Conservation (phyloP, 2,329 filamentous ascomycete species). For the Rhinocladiella mackenziei region DNA sequence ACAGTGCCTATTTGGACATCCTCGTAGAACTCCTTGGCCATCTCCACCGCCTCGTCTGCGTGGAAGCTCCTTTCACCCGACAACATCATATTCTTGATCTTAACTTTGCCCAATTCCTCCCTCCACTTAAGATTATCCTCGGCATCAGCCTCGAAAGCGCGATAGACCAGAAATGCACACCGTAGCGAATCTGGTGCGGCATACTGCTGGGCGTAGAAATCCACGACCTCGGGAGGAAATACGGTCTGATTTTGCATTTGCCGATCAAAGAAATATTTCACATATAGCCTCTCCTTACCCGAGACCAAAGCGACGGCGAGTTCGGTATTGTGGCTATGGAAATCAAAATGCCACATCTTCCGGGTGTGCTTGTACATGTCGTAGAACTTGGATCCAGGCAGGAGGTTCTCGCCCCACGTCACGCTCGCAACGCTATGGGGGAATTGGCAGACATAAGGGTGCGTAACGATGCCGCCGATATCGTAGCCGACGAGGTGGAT, state of each 20-base stretch:
- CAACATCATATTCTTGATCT: constrained; percentile 33
- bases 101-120: constrained; percentile 33
- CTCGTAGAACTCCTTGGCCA: constrained; percentile 36
- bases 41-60: constrained; percentile 14
- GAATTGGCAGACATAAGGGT: constrained; percentile 38
- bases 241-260: constrained; percentile 37
- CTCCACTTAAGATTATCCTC: constrained; percentile 33
- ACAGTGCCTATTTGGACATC: constrained; percentile 30
- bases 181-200: constrained; percentile 36
- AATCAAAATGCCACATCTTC: constrained; percentile 44
- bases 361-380: constrained; percentile 33
- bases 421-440: constrained; percentile 35
- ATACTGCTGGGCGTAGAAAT: constrained; percentile 40
- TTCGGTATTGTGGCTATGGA: constrained; percentile 39
- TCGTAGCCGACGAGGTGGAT: constrained; percentile 47
- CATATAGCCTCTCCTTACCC: constrained; percentile 40
- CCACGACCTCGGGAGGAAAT: constrained; percentile 38
- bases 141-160: constrained; percentile 35
- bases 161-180: constrained; percentile 36
- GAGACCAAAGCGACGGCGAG: constrained; percentile 37
- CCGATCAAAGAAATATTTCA: constrained; percentile 45
- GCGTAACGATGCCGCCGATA: constrained; percentile 48
- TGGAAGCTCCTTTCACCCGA: constrained; percentile 33
- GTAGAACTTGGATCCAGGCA: constrained; percentile 34
- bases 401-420: constrained; percentile 43